Evolutionary conservation across 2,329 filamentous ascomycete species (phyloP).

Genomic region (Calonectria pauciramosa): DNA sequence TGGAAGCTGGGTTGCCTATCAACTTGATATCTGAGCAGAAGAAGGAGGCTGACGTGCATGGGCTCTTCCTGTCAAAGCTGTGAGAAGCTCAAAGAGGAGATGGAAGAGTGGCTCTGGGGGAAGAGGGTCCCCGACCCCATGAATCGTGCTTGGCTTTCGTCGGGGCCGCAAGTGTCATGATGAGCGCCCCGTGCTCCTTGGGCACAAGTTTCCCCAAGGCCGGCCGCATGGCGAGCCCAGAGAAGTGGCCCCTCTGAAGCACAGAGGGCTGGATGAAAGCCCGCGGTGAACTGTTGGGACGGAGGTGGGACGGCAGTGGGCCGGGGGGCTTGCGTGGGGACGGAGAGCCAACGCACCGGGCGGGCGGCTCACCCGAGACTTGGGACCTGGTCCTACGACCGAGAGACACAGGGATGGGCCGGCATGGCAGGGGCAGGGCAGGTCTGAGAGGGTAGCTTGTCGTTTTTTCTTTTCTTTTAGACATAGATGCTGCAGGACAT

Average conservation of each 20-base stretch:
- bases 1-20: constrained; percentile 10
- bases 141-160: constrained; percentile 24
- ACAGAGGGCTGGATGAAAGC: background rate
- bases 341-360: constrained; percentile 42
- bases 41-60: constrained; percentile 43
- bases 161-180: background rate
- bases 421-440: constrained; percentile 3
- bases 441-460: background rate
- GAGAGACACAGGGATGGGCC: constrained; percentile 14
- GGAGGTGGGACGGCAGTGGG: constrained; percentile 35
- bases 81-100: constrained; percentile 36
- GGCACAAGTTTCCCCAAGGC: constrained; percentile 6
- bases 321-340: constrained; percentile 35
- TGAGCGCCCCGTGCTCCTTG: background rate
- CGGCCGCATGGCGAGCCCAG: constrained; percentile 3
- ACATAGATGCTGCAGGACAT: constrained; percentile 8
- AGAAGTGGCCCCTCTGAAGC: background rate
- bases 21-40: constrained; percentile 23
- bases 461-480: background rate
- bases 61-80: constrained; percentile 25
- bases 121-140: constrained; percentile 22
- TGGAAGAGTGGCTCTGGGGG: constrained; percentile 29
- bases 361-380: constrained; percentile 33
- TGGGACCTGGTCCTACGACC: constrained; percentile 31
- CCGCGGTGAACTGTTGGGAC: constrained; percentile 41